phyloP scores from a whole-genome alignment of 2,329 filamentous ascomycete species.

The Tolypocladium tropicale region DNA sequence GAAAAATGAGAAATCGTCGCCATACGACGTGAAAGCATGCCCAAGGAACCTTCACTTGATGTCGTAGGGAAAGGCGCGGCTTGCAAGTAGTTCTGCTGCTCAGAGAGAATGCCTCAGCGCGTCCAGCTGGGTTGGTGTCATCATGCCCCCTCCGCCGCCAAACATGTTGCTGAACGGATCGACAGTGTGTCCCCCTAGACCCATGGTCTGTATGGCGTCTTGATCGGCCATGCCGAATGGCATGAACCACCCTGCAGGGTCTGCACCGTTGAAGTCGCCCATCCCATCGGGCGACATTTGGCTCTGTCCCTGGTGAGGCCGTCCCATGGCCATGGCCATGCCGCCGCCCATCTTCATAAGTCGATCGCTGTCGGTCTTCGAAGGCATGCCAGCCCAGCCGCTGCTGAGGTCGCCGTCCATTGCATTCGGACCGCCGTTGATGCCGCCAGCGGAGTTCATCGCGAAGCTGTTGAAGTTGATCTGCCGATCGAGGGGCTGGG shows the following conservation, averaged over 20 bases:
- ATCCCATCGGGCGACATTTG: conserved; percentile 10
- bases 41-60: not conserved
- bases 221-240: conserved; percentile 85
- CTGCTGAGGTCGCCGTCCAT: conserved; percentile 24
- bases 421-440: conserved; percentile 25
- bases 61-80: not conserved
- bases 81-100: not conserved
- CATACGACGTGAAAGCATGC: not conserved
- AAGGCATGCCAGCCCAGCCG: conserved; percentile 32
- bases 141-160: conserved; percentile 26
- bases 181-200: conserved; percentile 28
- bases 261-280: conserved; percentile 21
- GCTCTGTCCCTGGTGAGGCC: conserved; percentile 13
- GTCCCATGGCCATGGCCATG: conserved; percentile 15
- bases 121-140: conserved; percentile 23
- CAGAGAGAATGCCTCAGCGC: conserved; percentile 21
- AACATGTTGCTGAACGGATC: conserved; percentile 43
- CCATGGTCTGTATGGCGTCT: conserved; percentile 40
- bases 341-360: conserved; percentile 15
- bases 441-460: conserved; percentile 31
- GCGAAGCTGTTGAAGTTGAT: conserved; percentile 66
- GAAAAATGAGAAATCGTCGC: not conserved
- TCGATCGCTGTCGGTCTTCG: conserved; percentile 14
- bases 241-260: conserved; percentile 75
- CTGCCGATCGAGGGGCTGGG: conserved; percentile 65